phyloP scores from a whole-genome alignment of 768 basidiomycete species.

The Leccinum pellstonianum region DNA sequence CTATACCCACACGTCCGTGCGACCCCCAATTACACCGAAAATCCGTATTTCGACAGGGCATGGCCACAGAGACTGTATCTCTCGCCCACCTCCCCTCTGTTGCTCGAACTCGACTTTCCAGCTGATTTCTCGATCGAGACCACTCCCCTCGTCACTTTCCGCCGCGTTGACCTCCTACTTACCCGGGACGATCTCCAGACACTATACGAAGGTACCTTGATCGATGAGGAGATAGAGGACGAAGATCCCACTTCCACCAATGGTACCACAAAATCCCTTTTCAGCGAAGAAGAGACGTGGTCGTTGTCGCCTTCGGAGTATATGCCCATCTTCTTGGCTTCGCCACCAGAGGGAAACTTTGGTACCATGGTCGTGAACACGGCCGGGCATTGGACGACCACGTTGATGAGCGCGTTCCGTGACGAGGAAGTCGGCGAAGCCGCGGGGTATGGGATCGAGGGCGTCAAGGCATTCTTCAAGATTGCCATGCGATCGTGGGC shows the following conservation, averaged over 20 bases:
- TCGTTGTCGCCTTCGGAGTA: conserved; percentile 52
- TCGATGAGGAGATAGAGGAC: conserved; percentile 17
- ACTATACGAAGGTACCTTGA: conserved; percentile 37
- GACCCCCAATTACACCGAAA: conserved; percentile 57
- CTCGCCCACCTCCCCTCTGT: conserved; percentile 45
- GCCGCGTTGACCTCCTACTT: conserved; percentile 60
- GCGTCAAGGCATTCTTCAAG: conserved; percentile 56
- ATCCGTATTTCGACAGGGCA: conserved; percentile 56
- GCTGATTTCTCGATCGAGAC: conserved; percentile 49
- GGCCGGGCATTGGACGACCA: conserved; percentile 69
- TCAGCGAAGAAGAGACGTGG: conserved; percentile 58
- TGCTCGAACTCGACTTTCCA: conserved; percentile 43
- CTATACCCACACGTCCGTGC: conserved; percentile 67
- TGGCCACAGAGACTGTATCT: conserved; percentile 69
- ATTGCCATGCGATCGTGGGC: conserved; percentile 60
- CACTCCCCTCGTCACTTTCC: conserved; percentile 66
- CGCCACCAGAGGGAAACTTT: conserved; percentile 51
- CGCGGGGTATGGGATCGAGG: conserved; percentile 49
- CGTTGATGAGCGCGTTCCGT: conserved; percentile 44
- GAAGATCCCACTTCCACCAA: conserved; percentile 18
- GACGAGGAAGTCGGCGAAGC: conserved; percentile 31
- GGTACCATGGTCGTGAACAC: conserved; percentile 63
- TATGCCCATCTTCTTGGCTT: conserved; percentile 45
- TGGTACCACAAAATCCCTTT: conserved; percentile 38
- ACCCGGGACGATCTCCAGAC: conserved; percentile 45